Evolutionary conservation across 2,329 filamentous ascomycete species (phyloP).

Genomic region (Aspergillus brunneoviolaceus): DNA sequence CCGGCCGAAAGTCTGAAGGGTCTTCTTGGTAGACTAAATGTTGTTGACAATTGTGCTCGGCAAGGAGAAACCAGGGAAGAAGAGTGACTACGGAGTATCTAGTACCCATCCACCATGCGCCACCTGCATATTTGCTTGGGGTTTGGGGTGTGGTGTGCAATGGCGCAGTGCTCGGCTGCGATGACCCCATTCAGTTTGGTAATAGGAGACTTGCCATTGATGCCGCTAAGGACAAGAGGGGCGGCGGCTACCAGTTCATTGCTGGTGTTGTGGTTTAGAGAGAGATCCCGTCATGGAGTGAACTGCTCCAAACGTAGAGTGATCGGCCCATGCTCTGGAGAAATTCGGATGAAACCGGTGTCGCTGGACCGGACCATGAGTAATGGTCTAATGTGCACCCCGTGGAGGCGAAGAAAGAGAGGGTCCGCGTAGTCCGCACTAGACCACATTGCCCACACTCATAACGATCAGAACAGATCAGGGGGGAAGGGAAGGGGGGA

Average conservation of each 20-base stretch:
- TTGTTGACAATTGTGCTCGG: constrained; percentile 2
- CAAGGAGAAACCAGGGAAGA: neutral
- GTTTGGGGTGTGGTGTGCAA: neutral
- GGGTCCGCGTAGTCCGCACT: neutral
- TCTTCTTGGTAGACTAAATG: neutral
- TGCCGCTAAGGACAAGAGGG: neutral
- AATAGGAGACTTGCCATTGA: neutral
- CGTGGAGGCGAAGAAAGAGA: neutral
- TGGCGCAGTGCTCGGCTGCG: constrained; percentile 1
- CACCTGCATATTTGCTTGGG: constrained; percentile 3
- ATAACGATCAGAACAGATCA: neutral
- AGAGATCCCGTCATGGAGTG: too few relatives aligned
- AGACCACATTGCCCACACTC: neutral
- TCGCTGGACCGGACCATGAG: neutral
- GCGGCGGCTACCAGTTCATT: neutral
- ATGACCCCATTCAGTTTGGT: constrained; percentile 1
- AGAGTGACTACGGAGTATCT: neutral
- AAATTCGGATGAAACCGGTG: neutral
- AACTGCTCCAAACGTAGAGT: neutral
- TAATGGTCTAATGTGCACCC: neutral
- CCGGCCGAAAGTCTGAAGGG: neutral
- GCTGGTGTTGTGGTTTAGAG: neutral
- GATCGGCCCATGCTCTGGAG: neutral
- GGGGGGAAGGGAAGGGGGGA: neutral
- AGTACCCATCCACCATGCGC: neutral